Evolutionary conservation across 768 basidiomycete genomes (phyloP), one percentile per base, ranked within the genome.

Genomic region (Gloeopeniophorella convolvens): DNA sequence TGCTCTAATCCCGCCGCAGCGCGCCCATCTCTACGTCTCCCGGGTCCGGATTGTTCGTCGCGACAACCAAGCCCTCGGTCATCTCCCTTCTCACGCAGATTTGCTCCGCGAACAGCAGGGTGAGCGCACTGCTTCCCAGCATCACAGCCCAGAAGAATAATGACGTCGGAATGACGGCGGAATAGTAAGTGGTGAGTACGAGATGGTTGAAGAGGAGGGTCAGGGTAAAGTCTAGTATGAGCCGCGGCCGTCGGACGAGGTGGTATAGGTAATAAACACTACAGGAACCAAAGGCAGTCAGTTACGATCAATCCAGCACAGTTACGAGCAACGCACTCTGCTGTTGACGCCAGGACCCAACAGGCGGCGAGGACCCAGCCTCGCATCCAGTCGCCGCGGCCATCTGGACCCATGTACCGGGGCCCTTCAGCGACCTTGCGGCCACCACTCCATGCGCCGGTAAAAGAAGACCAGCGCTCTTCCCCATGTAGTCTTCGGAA

Each of bases 161-260:
- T 1, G 91, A 94, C 0, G 89, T 89, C 6, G 96, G 96, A 62
- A 86, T 66, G 12, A 80, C 75, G 11, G 81, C 79, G 3, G 90
- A 80, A 65, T 91, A 92, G 69, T 97, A 97, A 31, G 90, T 93
- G 46, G 96, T 95, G 54, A 98, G 71, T 48, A 98, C 84, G 50
- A 95, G 71, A 66, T 99, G 96, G 64, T 84, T 89, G 75, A 95
- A 89, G 41, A 89, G 69, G 41, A 98, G 78, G 0, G 96, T 98
- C 52, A 95, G 66, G 8, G 90, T 76, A 68, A 96, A 96, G 70
- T 99, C 96, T 59, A 99, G 83, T 62, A 98, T 86, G 59, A 95
- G 78, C 18, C 95, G 89, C 31, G 96, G 96, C 40, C 90, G 79
- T 40, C 92, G 85, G 65, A 99, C 76, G 62, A 99, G 74, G 55